phyloP scores from a whole-genome alignment of 208 protist genomes.

The Trypanosoma melophagium region DNA sequence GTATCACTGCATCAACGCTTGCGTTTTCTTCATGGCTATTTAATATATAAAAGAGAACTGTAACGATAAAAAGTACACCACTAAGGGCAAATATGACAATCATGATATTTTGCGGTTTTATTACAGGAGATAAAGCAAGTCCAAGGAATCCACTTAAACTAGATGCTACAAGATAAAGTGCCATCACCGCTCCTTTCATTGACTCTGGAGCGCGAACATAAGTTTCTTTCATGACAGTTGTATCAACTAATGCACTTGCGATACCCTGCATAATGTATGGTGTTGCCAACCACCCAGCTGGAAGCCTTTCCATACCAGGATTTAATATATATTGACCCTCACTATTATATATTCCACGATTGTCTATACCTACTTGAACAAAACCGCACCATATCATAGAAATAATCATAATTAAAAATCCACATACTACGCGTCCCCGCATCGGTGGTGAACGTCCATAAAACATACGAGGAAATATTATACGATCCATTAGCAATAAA shows the following conservation, averaged over 20 bases:
- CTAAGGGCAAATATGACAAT: constrained; percentile 52
- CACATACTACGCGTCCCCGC: constrained; percentile 17
- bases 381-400: constrained; percentile 62
- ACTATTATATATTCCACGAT: constrained; percentile 49
- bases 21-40: constrained; percentile 19
- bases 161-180: constrained; percentile 60
- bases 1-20: not conserved
- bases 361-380: constrained; percentile 40
- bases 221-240: constrained; percentile 64
- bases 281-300: constrained; percentile 45
- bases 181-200: constrained; percentile 73
- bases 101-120: constrained; percentile 49
- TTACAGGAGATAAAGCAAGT: constrained; percentile 55
- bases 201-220: constrained; percentile 52
- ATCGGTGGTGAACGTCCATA: constrained; percentile 20
- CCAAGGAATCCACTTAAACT: constrained; percentile 65
- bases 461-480: constrained; percentile 41
- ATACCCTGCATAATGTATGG: constrained; percentile 65
- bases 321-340: constrained; percentile 33
- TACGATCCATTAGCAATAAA: constrained; percentile 40
- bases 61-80: constrained; percentile 34
- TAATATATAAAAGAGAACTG: constrained; percentile 39
- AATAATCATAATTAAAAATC: constrained; percentile 39
- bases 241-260: constrained; percentile 63
- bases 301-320: constrained; percentile 30